These are phyloP conservation scores for Blastobotrys malaysiensis DNA, from an alignment of 1,139 yeast species.

Conservation along the genomic window DNA sequence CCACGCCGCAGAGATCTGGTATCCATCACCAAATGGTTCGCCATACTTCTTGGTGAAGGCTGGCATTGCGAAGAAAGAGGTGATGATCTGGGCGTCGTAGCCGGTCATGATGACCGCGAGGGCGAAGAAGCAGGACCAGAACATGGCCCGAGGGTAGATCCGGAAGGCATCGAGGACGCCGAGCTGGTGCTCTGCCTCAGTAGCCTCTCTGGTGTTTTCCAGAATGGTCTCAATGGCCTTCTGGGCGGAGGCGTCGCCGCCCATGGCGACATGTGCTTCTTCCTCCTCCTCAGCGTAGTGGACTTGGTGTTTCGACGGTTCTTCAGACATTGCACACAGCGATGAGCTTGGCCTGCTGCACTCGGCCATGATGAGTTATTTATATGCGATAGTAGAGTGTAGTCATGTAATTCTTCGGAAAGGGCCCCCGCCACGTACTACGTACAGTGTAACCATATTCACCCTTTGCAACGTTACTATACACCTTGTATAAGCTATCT, in stretches of 20 bases:
- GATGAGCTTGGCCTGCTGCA: background rate
- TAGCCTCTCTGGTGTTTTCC: slow-evolving; percentile 21
- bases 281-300: background rate
- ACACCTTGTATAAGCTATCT: background rate
- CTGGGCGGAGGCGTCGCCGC: background rate
- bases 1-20: slow-evolving; percentile 37
- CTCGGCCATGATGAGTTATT: background rate
- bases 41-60: slow-evolving; percentile 41
- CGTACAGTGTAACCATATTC: background rate
- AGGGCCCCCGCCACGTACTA: background rate
- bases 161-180: slow-evolving; percentile 19
- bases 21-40: slow-evolving; percentile 28
- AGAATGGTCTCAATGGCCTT: slow-evolving; percentile 21
- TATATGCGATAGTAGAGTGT: too few relatives aligned
- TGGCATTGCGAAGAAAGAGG: slow-evolving; percentile 41
- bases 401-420: too few relatives aligned
- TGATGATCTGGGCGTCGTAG: slow-evolving; percentile 40
- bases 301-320: background rate
- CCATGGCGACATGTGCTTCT: background rate
- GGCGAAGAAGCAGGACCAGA: slow-evolving; percentile 43
- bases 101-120: slow-evolving; percentile 46
- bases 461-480: background rate
- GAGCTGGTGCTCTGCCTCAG: slow-evolving; percentile 18
- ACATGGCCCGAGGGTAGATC: slow-evolving; percentile 38
- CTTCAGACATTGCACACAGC: background rate